Conservation (phyloP, 2,329 filamentous ascomycete genomes). For the Monilinia fructigena region DNA sequence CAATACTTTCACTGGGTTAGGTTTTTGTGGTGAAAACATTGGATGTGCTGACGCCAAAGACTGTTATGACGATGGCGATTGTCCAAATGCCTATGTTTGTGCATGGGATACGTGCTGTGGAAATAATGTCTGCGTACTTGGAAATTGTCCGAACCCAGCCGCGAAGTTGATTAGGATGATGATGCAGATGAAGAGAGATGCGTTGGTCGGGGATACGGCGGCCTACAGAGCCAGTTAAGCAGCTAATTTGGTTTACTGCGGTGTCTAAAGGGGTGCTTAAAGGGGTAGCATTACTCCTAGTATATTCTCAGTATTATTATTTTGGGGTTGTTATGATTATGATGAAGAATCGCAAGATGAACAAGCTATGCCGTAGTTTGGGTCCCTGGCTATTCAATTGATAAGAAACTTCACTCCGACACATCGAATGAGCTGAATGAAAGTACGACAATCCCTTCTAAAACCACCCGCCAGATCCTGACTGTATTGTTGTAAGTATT, state of each 20-base stretch:
- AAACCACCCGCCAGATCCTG: no score
- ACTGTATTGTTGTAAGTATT: no score
- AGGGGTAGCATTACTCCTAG: background rate
- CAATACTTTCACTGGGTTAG: background rate
- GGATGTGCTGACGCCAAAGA: background rate
- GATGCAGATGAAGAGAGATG: conserved; percentile 11
- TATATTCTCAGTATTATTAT: background rate
- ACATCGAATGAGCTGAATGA: background rate
- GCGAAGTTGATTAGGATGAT: background rate
- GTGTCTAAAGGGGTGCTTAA: background rate
- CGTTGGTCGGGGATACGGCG: conserved; percentile 8
- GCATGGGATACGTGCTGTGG: conserved; percentile 22
- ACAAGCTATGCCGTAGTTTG: fast-evolving
- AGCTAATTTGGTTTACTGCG: background rate
- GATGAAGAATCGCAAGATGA: background rate
- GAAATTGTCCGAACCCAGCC: conserved; percentile 19
- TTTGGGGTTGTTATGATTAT: background rate
- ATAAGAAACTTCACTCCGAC: background rate
- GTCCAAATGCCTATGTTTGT: conserved; percentile 18
- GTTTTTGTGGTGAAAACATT: conserved; percentile 19
- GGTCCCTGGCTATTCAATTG: background rate
- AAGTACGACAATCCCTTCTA: no score
- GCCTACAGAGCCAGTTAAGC: conserved; percentile 9
- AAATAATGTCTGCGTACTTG: conserved; percentile 19
- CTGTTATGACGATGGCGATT: conserved; percentile 21